Conservation (phyloP, 2,329 filamentous ascomycete species). For the Xylaria digitata region DNA sequence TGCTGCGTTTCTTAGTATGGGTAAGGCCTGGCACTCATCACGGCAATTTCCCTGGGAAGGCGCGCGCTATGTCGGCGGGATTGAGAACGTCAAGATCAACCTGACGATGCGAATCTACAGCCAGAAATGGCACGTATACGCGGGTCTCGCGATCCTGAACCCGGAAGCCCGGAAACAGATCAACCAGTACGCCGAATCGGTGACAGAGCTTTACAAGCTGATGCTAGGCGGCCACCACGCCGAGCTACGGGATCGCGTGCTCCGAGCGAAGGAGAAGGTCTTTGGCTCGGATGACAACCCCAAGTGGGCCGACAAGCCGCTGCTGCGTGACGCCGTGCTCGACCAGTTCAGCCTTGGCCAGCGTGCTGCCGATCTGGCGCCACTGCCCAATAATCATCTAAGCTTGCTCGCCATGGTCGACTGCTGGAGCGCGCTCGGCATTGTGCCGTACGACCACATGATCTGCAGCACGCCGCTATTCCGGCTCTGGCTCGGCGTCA, state of each 20-base stretch:
- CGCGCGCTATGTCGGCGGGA: slow-evolving; percentile 93
- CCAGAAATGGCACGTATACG: slow-evolving; percentile 99
- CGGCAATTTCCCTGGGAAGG: slow-evolving; percentile 97
- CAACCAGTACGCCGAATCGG: slow-evolving; percentile 89
- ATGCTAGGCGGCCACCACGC: slow-evolving; percentile 88
- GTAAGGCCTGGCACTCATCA: slow-evolving; percentile 95
- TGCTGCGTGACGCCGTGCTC: slow-evolving; percentile 85
- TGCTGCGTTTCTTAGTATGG: slow-evolving; percentile 96
- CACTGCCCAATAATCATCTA: slow-evolving; percentile 92
- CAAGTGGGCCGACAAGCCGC: slow-evolving; percentile 70
- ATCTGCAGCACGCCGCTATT: slow-evolving; percentile 98
- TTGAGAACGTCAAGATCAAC: slow-evolving; percentile 99
- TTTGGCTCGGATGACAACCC: slow-evolving; percentile 64
- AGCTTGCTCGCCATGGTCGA: slow-evolving; percentile 96
- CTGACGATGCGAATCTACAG: slow-evolving; percentile 96
- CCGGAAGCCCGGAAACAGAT: slow-evolving; percentile 93
- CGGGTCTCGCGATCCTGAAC: slow-evolving; percentile 95
- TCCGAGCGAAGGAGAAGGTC: slow-evolving; percentile 73
- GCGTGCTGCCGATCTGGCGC: slow-evolving; percentile 51
- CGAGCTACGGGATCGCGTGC: slow-evolving; percentile 79
- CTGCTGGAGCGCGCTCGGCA: slow-evolving; percentile 94
- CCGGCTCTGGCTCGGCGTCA: slow-evolving; percentile 95
- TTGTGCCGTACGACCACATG: slow-evolving; percentile 99
- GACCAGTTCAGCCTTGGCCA: slow-evolving; percentile 85
- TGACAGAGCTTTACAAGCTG: slow-evolving; percentile 94